Evolutionary conservation across 73 alveolate genomes (phyloP).

Genomic region (Paramecium octaurelia): DNA sequence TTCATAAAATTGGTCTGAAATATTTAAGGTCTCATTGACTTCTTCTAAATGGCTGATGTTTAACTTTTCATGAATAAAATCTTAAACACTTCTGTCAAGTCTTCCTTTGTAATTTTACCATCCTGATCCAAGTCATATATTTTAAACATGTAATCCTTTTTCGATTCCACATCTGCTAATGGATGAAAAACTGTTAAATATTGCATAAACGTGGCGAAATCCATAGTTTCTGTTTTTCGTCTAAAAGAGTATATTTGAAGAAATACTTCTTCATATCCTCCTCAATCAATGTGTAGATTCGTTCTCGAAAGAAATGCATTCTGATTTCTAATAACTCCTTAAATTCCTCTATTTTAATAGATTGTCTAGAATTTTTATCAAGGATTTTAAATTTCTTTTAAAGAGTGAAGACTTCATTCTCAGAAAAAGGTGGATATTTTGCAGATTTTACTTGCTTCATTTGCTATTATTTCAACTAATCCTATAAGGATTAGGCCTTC

Average conservation of each 20-base stretch:
- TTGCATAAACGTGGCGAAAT: neutral
- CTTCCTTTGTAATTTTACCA: conserved; percentile 35
- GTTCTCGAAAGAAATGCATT: neutral
- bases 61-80: neutral
- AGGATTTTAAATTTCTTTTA: neutral
- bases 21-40: neutral
- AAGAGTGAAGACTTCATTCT: conserved; percentile 9
- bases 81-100: conserved; percentile 23
- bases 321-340: conserved; percentile 14
- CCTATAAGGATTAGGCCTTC: neutral
- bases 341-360: conserved; percentile 5
- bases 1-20: conserved; percentile 37
- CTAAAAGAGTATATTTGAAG: neutral
- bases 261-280: neutral
- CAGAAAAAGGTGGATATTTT: conserved; percentile 45
- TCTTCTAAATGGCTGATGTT: neutral
- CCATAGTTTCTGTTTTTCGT: conserved; percentile 6
- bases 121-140: conserved; percentile 24
- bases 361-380: neutral
- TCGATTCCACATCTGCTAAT: neutral
- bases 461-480: neutral
- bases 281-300: neutral
- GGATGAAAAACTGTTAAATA: conserved; percentile 28
- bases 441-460: neutral
- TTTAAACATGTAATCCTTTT: conserved; percentile 8